phyloP scores from a whole-genome alignment of 2,329 filamentous ascomycete genomes.

The Pestalotiopsis sp. region DNA sequence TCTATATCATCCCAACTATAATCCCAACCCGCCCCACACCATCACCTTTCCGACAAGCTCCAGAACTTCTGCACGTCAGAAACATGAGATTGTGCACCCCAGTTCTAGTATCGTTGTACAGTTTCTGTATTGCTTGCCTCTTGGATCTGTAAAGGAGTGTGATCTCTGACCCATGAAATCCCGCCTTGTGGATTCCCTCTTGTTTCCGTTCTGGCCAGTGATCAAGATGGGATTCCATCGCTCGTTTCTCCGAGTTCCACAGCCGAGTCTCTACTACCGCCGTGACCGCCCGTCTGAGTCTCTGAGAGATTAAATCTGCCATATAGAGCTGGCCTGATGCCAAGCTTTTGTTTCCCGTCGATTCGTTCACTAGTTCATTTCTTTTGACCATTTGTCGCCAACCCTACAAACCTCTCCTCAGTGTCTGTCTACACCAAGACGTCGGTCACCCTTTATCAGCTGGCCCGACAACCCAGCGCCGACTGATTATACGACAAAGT shows the following conservation, averaged over 20 bases:
- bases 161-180: background rate
- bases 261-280: background rate
- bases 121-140: background rate
- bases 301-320: background rate
- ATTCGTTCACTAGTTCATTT: background rate
- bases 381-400: background rate
- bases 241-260: background rate
- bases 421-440: background rate
- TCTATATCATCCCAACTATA: slow-evolving; percentile 12
- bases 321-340: background rate
- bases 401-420: background rate
- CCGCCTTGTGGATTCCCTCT: background rate
- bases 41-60: slow-evolving; percentile 14
- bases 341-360: background rate
- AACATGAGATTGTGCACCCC: background rate
- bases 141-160: background rate
- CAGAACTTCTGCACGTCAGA: slow-evolving; percentile 7
- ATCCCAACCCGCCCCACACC: slow-evolving; percentile 14
- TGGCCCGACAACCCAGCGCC: too few relatives aligned
- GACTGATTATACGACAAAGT: too few relatives aligned
- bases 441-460: too few relatives aligned
- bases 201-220: background rate
- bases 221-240: background rate
- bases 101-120: background rate
- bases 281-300: background rate